Base-by-base conservation (phyloP, 202 grass and related monocot species). In the Schoenoplectus triqueter region DNA sequence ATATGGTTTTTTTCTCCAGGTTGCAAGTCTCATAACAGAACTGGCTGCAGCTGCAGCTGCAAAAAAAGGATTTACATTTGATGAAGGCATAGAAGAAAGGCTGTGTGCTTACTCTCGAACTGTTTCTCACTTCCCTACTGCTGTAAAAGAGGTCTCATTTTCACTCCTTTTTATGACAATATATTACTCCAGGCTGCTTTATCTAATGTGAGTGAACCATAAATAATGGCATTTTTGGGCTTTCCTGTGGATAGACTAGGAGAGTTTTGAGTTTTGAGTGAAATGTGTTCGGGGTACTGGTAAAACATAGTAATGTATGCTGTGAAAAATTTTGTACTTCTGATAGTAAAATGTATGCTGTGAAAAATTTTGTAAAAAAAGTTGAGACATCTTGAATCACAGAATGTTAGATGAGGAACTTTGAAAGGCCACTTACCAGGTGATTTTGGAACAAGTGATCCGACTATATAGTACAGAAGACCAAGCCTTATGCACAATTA, bases 101-200 rank as follows among this genome's bases (percentile, higher is more conserved):
- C 87, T 98, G 21, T 95, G 95, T 60, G 92, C 95, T 65, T 95
- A 98, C 66, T 86, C 92, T 4, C 91, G 92, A 88, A 87, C 92
- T 52, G 95, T 98, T 11, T 86, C 92, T 3, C 91, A 98, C 84
- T 98, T 93, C 84, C 95, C 95, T 13, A 98, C 91, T 46, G 92
- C 92, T 82, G 95, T 93, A 10, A 98, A 98, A 89, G 95, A 95
- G 92, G 95, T 88, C 87, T 86, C 82, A 54, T 31, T 73, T 60
- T 45, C 40, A 59, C 42, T 9, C 52, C 54, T n/a, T 45, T 61
- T 45, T 78, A 59, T 13, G 61, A 42, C 54, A 45, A 61, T 60
- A 44, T 78, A 78, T 31, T 31, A 61, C 14, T 61, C 42, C 39
- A 4, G 2, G 14, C 31, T 78, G 14, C 22, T 60, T 78, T 61